Evolutionary conservation across 805 yeast genomes (phyloP).

Genomic region (Starmerella sirachaensis): DNA sequence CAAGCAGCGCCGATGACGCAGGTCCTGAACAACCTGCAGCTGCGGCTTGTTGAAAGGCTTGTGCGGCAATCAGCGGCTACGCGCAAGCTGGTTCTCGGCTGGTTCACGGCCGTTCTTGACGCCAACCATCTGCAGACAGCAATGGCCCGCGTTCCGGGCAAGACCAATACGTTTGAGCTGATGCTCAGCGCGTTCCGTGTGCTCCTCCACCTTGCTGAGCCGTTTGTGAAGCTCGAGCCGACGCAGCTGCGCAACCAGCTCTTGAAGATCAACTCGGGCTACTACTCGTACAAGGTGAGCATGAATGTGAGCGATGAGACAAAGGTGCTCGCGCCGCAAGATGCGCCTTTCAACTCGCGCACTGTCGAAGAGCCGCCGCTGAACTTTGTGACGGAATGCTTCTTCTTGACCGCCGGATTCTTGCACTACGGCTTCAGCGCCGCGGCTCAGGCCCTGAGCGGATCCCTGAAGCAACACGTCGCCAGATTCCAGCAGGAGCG

Average conservation of each 20-base stretch:
- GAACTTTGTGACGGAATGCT: conserved; percentile 88
- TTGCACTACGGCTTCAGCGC: conserved; percentile 88
- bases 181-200: conserved; percentile 65
- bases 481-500: conserved; percentile 28
- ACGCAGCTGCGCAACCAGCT: conserved; percentile 35
- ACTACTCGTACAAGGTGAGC: conserved; percentile 42
- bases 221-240: conserved; percentile 55
- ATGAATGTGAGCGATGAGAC: conserved; percentile 72
- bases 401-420: conserved; percentile 65
- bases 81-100: conserved; percentile 50
- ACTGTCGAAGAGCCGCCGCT: conserved; percentile 36
- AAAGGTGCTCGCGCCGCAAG: conserved; percentile 61
- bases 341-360: conserved; percentile 37
- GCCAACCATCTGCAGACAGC: conserved; percentile 80
- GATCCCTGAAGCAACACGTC: conserved; percentile 37
- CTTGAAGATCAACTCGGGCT: conserved; percentile 64
- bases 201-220: conserved; percentile 61
- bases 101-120: conserved; percentile 65
- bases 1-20: conserved; percentile 25
- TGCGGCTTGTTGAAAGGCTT: conserved; percentile 57
- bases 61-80: conserved; percentile 61
- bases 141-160: conserved; percentile 51
- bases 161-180: conserved; percentile 65
- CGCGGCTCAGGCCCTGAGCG: conserved; percentile 43
- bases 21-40: conserved; percentile 41